Evolutionary conservation across 345 rosid species (phyloP), one percentile per base, ranked within the genome.

Genomic region (Syzygium grande): DNA sequence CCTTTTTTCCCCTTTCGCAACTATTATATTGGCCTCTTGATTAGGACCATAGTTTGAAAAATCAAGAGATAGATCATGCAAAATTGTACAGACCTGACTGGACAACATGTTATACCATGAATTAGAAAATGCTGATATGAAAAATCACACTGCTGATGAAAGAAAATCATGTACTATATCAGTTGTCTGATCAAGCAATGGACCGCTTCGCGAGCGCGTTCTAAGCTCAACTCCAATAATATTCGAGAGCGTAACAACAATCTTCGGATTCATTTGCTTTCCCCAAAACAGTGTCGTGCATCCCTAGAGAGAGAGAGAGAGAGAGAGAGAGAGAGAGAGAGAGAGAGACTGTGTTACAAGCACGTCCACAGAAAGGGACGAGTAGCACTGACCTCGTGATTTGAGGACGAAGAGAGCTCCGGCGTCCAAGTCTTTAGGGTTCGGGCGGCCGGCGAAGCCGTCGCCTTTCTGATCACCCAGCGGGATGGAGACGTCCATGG

Each of bases 341-440:
- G 68, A 59, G 65, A 11, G 30, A 11, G 65, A 21, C 65, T n/a
- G 65, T 15, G 41, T 65, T 29, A 65, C 41, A 68, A 34, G 79
- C 79, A 30, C 21, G 22, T 65, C 46, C 1, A 17, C 23, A 34
- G 12, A 68, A 68, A 30, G 79, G 46, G 80, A 68, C 80, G 25
- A 19, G 46, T 68, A 43, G 80, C 34, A 80, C 79, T 51, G 27
- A 88, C 92, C 92, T 87, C 88, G 86, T 43, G 92, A 89, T 87
- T 90, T 84, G 86, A 90, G 90, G 84, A 90, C 92, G 59, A 90
- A 90, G 85, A 90, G 86, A 52, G 90, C 90, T 53, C 90, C 92
- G 16, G 92, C 92, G 79, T 91, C 92, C 21, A 91, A 88, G 17
- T 87, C 52, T 17, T 85, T 52, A 22, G 61, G 21, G 46, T 86